Evolutionary conservation across 75 land plant genomes (phyloP).

Genomic region (Sequoiadendron giganteum): DNA sequence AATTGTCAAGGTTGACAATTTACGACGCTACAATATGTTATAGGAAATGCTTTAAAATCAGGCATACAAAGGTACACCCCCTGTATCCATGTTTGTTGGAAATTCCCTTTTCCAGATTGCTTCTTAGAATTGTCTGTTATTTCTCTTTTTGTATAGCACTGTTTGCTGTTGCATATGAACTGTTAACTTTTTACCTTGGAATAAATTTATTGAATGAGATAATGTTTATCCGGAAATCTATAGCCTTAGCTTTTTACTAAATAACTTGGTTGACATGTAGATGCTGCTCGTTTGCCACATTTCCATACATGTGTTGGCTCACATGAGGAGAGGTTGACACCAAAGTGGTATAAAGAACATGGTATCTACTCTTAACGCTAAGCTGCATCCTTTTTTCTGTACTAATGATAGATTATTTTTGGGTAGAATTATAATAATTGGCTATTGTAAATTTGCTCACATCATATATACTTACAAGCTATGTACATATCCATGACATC

Average conservation of each 20-base stretch:
- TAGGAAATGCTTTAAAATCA: background rate
- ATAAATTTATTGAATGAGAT: background rate
- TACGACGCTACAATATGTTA: background rate
- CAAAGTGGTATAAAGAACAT: constrained; percentile 96
- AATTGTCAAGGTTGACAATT: too few relatives aligned
- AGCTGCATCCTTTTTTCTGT: background rate
- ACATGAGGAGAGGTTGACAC: constrained; percentile 70
- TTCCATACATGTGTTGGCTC: constrained; percentile 93
- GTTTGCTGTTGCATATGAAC: background rate
- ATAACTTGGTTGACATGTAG: constrained; percentile 37
- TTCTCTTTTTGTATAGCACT: background rate
- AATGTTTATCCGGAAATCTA: background rate
- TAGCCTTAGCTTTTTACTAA: background rate
- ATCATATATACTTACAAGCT: background rate
- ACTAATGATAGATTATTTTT: background rate
- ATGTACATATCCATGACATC: background rate
- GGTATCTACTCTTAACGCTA: constrained; percentile 37
- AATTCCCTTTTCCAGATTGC: background rate
- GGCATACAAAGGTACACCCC: background rate
- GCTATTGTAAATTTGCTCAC: background rate
- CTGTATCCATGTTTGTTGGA: background rate
- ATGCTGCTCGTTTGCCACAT: constrained; percentile 78
- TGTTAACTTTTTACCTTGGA: background rate
- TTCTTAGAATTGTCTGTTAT: background rate
- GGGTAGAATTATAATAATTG: background rate